phyloP scores from a whole-genome alignment of 495 filamentous ascomycete genomes.

The Margaritispora aquatica region DNA sequence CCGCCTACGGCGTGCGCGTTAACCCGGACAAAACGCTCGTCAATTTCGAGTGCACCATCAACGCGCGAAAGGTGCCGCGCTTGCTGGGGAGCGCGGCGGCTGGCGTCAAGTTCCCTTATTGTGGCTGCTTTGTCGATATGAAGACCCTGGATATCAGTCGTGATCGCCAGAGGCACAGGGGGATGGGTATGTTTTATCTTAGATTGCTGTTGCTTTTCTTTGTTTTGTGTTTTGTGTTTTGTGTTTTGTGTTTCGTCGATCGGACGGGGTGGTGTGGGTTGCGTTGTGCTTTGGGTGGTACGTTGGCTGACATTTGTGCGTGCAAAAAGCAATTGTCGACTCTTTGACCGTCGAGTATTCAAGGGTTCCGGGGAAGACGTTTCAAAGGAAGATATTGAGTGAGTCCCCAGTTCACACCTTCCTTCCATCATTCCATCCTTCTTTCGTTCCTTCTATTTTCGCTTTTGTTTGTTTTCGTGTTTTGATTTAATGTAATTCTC shows the following conservation, averaged over 20 bases:
- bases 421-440: background rate
- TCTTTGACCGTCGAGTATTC: constrained; percentile 72
- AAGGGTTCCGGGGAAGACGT: constrained; percentile 60
- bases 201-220: background rate
- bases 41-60: constrained; percentile 68
- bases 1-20: constrained; percentile 72
- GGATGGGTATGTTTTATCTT: constrained; percentile 14
- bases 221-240: too few relatives aligned
- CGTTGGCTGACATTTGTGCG: background rate
- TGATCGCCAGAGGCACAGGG: constrained; percentile 16
- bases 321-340: constrained; percentile 30
- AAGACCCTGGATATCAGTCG: constrained; percentile 61
- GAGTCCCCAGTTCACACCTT: too few relatives aligned
- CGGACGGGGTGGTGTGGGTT: too few relatives aligned
- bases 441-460: background rate
- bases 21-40: constrained; percentile 74
- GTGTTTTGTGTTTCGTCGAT: too few relatives aligned
- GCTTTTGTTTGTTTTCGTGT: background rate
- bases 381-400: constrained; percentile 75
- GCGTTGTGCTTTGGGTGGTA: background rate
- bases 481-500: too few relatives aligned
- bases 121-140: constrained; percentile 71
- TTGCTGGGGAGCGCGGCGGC: constrained; percentile 31
- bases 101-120: constrained; percentile 68
- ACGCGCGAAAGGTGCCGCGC: constrained; percentile 46